Evolutionary conservation across 352 stramenopile species (phyloP).

Genomic region (Saprolegnia diclina): DNA sequence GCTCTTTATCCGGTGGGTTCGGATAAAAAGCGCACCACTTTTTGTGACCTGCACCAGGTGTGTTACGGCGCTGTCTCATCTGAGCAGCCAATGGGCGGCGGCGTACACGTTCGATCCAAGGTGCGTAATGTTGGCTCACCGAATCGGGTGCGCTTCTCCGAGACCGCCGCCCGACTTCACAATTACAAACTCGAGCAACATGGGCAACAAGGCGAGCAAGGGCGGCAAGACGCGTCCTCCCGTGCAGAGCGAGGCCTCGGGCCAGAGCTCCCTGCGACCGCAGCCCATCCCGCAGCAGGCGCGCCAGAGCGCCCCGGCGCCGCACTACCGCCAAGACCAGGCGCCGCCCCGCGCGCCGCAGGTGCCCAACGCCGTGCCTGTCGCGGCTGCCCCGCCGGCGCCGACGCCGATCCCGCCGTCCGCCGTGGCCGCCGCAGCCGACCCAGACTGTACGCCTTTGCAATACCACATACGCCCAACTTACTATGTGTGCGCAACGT

Average conservation of each 20-base stretch:
- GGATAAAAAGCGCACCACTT: not conserved
- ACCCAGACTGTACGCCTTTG: constrained; percentile 21
- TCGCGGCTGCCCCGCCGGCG: not conserved
- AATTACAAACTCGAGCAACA: constrained; percentile 13
- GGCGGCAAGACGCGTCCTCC: constrained; percentile 20
- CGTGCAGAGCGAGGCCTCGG: constrained; percentile 19
- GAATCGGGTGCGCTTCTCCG: not conserved
- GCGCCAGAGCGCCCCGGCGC: constrained; percentile 13
- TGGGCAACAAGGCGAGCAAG: constrained; percentile 28
- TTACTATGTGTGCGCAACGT: not conserved
- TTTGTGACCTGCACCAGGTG: not conserved
- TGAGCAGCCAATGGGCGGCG: not conserved
- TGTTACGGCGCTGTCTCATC: not conserved
- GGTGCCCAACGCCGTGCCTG: constrained; percentile 45
- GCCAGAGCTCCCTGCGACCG: constrained; percentile 8
- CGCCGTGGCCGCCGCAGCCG: not conserved
- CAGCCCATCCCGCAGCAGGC: constrained; percentile 22
- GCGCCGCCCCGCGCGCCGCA: constrained; percentile 45
- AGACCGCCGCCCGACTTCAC: not conserved
- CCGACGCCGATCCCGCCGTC: not conserved
- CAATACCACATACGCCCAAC: not conserved
- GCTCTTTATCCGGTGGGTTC: not conserved
- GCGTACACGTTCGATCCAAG: not conserved
- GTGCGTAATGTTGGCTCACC: not conserved
- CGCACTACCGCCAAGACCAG: constrained; percentile 27